These are phyloP conservation scores for Phytophthora hibernalis DNA, from an alignment of 352 stramenopile genomes.

Conservation along the genomic window DNA sequence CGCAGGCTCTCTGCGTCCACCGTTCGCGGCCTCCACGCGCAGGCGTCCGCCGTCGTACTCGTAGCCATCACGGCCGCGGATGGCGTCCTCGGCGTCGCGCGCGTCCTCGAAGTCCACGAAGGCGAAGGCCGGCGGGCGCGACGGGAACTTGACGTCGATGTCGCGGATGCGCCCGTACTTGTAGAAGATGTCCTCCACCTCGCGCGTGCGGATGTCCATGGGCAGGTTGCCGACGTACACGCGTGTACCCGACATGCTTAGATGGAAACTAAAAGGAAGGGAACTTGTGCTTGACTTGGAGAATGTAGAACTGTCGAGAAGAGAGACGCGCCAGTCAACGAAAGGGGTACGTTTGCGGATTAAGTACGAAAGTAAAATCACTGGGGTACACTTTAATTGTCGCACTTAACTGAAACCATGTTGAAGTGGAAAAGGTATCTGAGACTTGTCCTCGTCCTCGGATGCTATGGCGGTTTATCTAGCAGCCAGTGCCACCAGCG, in stretches of 20 bases:
- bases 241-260: constrained; percentile 47
- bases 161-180: constrained; percentile 74
- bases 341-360: too few species aligned
- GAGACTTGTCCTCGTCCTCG: background rate
- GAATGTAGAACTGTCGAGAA: constrained; percentile 35
- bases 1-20: constrained; percentile 34
- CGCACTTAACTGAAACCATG: background rate
- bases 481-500: constrained; percentile 15
- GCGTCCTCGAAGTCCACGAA: constrained; percentile 81
- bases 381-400: too few species aligned
- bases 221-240: constrained; percentile 82
- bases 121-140: constrained; percentile 61
- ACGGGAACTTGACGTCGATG: constrained; percentile 78
- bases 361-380: too few species aligned
- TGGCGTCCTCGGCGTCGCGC: constrained; percentile 75
- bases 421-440: background rate
- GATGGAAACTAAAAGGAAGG: background rate
- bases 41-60: constrained; percentile 66
- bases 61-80: constrained; percentile 57
- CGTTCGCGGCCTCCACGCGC: constrained; percentile 64
- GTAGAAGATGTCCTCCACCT: constrained; percentile 81
- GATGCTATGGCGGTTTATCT: constrained; percentile 2
- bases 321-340: constrained; percentile 6
- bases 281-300: constrained; percentile 27
- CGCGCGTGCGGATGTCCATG: constrained; percentile 72